Evolutionary conservation across 495 filamentous ascomycete genomes (phyloP).

Genomic region (Penicillium simplicissimum): DNA sequence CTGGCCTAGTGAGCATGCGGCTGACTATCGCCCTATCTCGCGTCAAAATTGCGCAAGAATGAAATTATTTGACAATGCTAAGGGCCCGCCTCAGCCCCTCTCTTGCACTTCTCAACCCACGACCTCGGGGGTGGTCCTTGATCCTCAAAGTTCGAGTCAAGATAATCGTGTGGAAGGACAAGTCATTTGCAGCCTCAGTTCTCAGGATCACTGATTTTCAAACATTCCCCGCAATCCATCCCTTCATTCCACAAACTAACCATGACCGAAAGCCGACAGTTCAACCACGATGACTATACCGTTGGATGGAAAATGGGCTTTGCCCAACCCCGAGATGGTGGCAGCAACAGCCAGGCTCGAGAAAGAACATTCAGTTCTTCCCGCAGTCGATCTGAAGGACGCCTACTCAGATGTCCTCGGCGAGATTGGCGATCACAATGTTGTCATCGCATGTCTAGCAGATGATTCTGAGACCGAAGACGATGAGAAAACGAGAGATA

Average conservation of each 20-base stretch:
- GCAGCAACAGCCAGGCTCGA: slow-evolving; percentile 1
- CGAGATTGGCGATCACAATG: slow-evolving; percentile 1
- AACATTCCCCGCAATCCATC: neutral
- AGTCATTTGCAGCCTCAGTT: neutral
- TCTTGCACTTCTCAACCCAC: neutral
- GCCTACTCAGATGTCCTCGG: neutral
- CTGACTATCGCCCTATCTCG: neutral
- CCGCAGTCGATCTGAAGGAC: neutral
- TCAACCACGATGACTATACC: neutral
- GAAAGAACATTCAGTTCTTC: neutral
- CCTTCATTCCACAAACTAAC: neutral
- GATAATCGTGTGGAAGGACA: neutral
- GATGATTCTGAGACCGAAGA: neutral
- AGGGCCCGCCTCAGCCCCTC: neutral
- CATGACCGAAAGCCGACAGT: neutral
- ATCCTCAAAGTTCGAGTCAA: neutral
- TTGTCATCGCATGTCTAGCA: slow-evolving; percentile 4
- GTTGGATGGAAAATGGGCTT: slow-evolving; percentile 7
- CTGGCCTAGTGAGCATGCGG: neutral
- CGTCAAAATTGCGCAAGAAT: neutral
- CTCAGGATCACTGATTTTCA: neutral
- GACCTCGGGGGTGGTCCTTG: neutral
- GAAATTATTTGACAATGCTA: neutral
- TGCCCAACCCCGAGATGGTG: neutral
- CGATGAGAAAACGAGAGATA: neutral